Conservation (phyloP, 2,329 filamentous ascomycete species). For the Neopestalotiopsis clavispora region DNA sequence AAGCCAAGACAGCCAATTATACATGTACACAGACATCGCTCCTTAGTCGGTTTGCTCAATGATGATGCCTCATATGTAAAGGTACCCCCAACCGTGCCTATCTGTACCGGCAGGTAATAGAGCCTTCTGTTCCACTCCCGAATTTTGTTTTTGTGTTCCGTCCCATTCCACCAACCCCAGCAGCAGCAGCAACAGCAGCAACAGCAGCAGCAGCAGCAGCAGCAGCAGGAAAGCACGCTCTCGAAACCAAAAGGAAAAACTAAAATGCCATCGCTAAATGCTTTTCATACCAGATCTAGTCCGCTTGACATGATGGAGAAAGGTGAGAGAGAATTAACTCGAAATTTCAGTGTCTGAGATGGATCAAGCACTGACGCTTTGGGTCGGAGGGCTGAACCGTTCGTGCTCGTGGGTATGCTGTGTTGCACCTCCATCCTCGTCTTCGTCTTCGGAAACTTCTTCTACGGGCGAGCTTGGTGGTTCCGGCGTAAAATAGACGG, state of each 20-base stretch:
- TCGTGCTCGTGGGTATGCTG: conserved; percentile 28
- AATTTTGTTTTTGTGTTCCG: background rate
- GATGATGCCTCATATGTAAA: background rate
- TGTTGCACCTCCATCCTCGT: conserved; percentile 21
- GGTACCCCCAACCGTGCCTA: background rate
- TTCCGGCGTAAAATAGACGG: conserved; percentile 48
- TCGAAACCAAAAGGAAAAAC: conserved; percentile 13
- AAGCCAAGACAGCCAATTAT: background rate
- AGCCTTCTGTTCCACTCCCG: background rate
- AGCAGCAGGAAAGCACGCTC: background rate
- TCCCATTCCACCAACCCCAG: background rate
- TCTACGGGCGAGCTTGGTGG: conserved; percentile 39
- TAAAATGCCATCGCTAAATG: conserved; percentile 17
- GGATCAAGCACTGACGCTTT: conserved; percentile 37
- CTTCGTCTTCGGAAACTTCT: conserved; percentile 26
- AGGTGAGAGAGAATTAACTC: background rate
- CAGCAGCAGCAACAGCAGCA: background rate
- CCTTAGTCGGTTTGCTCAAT: background rate
- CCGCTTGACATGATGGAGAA: background rate
- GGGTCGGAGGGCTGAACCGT: conserved; percentile 38
- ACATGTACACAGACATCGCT: background rate
- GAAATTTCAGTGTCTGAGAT: background rate
- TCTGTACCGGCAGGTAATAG: background rate
- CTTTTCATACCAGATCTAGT: conserved; percentile 13
- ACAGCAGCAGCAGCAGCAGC: background rate